Evolutionary conservation across 169 alveolate species (phyloP), one percentile per base, ranked within the genome.

Genomic region (Plasmodium yoelii): DNA sequence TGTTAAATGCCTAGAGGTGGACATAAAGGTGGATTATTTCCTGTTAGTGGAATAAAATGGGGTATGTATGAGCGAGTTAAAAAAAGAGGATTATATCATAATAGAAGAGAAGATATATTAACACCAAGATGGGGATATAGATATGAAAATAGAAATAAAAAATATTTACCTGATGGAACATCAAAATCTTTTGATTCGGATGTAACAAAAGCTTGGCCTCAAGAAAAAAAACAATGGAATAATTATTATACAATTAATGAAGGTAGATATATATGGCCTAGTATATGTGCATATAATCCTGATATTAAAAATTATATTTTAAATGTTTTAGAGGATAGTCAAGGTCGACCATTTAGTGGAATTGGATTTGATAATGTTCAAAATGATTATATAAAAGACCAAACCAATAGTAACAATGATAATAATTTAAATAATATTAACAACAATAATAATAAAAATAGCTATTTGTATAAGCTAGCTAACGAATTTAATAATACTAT

Each of bases 111-210:
- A 74, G 96, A 94, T 86, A 59, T 94, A 4, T 92, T 94, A 61
- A 88, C 93, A 15, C 95, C 96, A 12, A 34, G 93, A 71, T 94
- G 96, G 96, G 95, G 96, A 26, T 94, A 94, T 24, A 68, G 93
- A 60, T 86, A 84, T 42, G 93, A 74, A 64, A 92, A 92, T 22
- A 19, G 92, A 39, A 71, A 90, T 64, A 46, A 67, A 13, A 53
- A 69, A 55, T 82, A 94, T 65, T 73, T 87, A 49, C 88, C 91
- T 55, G 88, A 90, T 75, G 93, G 92, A 10, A 94, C 89, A 56
- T 92, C 94, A 87, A 59, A 87, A 34, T 82, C 93, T 9, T 92
- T 90, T 24, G 92, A 94, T 55, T 49, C 69, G 56, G 86, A 93
- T 71, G 82, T 82, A n/a, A 65, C 88, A 15, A 94, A 90, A 87